Conservation (phyloP, 1,284 basidiomycete genomes). For the Hypsizygus ulmarius region DNA sequence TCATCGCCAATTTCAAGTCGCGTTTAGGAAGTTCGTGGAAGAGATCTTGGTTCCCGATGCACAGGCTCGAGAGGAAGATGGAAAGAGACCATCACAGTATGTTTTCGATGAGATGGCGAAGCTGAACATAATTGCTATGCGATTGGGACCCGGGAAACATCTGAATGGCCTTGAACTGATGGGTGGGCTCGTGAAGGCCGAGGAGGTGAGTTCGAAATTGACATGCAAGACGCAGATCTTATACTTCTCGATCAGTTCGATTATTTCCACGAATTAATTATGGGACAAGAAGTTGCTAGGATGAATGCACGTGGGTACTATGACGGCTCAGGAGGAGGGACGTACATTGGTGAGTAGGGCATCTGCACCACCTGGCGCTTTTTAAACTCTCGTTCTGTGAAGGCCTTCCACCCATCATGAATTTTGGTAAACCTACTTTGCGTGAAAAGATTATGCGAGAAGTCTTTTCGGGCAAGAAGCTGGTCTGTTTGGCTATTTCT, state of each 20-base stretch:
- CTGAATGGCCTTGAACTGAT: slow-evolving; percentile 74
- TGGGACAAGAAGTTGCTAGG: slow-evolving; percentile 43
- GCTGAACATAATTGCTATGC: slow-evolving; percentile 75
- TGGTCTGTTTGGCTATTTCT: slow-evolving; percentile 70
- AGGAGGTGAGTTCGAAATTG: slow-evolving; percentile 52
- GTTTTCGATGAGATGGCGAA: slow-evolving; percentile 60
- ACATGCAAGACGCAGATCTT: neutral
- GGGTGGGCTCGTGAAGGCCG: slow-evolving; percentile 75
- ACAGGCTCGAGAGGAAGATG: slow-evolving; percentile 60
- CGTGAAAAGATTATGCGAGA: slow-evolving; percentile 71
- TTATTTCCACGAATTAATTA: slow-evolving; percentile 66
- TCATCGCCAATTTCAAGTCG: slow-evolving; percentile 41
- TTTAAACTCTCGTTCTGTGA: slow-evolving; percentile 28
- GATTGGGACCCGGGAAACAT: slow-evolving; percentile 75
- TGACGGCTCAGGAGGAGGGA: slow-evolving; percentile 40
- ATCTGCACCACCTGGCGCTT: neutral
- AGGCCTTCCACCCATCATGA: slow-evolving; percentile 69
- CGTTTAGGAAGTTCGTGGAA: slow-evolving; percentile 53
- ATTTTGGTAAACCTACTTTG: slow-evolving; percentile 69
- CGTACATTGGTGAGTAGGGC: slow-evolving; percentile 29
- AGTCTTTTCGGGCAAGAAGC: slow-evolving; percentile 69
- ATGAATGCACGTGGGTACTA: slow-evolving; percentile 40
- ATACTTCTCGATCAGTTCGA: slow-evolving; percentile 43
- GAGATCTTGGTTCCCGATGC: slow-evolving; percentile 41
- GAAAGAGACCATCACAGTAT: slow-evolving; percentile 54